phyloP scores from a whole-genome alignment of 768 basidiomycete genomes.

The Suillus alpinus region DNA sequence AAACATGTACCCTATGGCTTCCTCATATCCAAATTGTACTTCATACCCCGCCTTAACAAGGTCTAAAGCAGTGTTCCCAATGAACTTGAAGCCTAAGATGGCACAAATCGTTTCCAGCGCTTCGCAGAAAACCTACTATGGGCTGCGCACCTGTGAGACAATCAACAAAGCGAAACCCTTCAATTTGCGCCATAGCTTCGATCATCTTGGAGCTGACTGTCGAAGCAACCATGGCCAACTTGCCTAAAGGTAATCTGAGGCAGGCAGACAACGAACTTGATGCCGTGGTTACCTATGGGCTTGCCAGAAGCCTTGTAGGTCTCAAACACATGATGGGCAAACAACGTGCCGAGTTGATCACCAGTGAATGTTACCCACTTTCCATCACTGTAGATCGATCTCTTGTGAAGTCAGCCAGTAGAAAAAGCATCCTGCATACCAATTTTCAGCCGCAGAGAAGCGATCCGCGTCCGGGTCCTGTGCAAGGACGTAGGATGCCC shows the following conservation, averaged over 20 bases:
- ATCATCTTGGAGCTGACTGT: conserved; percentile 93
- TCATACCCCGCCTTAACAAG: conserved; percentile 66
- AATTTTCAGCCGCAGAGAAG: conserved; percentile 73
- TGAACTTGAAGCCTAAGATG: conserved; percentile 78
- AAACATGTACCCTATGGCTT: conserved; percentile 92
- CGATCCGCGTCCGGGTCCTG: conserved; percentile 90
- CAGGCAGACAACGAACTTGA: conserved; percentile 40
- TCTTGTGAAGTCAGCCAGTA: conserved; percentile 7
- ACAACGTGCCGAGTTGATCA: conserved; percentile 72
- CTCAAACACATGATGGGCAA: conserved; percentile 46
- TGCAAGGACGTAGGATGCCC: conserved; percentile 68
- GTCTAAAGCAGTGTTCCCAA: conserved; percentile 76
- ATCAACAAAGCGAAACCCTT: conserved; percentile 83
- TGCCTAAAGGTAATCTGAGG: conserved; percentile 45
- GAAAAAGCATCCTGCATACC: conserved; percentile 35
- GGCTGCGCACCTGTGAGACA: conserved; percentile 70
- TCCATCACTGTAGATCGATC: conserved; percentile 33
- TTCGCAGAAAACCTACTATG: not conserved
- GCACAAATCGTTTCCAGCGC: not conserved
- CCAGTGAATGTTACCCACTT: conserved; percentile 76
- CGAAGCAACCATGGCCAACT: conserved; percentile 83
- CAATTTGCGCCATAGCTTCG: conserved; percentile 65
- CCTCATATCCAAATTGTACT: conserved; percentile 84
- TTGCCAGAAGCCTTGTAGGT: conserved; percentile 45
- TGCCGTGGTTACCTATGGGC: conserved; percentile 34